Percentiles rank a stretch among this genome's conserved stretches.
Evolutionary conservation across 345 rosid genomes (phyloP).

Genomic region (Boechera stricta): DNA sequence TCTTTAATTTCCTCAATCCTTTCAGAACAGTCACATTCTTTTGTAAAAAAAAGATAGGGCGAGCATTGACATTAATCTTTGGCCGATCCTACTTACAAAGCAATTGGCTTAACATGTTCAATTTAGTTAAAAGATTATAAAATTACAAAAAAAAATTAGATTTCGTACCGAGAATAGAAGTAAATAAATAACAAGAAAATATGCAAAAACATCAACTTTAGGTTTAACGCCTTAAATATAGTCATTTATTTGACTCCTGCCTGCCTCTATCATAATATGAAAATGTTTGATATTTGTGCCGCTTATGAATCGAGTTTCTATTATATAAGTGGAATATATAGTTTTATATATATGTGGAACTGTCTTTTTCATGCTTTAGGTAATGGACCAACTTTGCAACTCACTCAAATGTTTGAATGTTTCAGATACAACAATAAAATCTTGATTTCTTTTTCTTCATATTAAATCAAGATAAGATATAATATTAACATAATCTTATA

Average conservation of each 20-base stretch:
- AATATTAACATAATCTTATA: slow-evolving; percentile 18
- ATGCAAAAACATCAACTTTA: background rate
- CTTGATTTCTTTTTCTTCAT: background rate
- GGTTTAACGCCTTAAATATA: background rate
- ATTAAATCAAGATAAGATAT: slow-evolving; percentile 9
- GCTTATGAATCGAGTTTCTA: too few species aligned
- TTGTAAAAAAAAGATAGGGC: background rate
- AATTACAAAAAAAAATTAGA: background rate
- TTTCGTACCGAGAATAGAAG: background rate
- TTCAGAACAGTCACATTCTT: too few species aligned
- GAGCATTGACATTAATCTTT: background rate
- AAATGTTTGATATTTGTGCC: too few species aligned
- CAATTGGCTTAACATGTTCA: background rate
- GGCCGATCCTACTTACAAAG: background rate
- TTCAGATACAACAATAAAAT: slow-evolving; percentile 27
- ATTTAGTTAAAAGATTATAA: background rate
- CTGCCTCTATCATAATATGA: too few species aligned
- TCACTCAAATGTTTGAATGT: slow-evolving; percentile 6
- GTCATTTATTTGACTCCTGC: too few species aligned
- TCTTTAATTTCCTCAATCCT: too few species aligned
- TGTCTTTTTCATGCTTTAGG: slow-evolving; percentile 1
- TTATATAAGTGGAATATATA: too few species aligned
- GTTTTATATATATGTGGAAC: too few species aligned
- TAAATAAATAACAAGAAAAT: background rate
- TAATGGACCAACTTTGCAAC: slow-evolving; percentile 41